Evolutionary conservation across 345 rosid species (phyloP).

Genomic region (Lepidium aucheri): DNA sequence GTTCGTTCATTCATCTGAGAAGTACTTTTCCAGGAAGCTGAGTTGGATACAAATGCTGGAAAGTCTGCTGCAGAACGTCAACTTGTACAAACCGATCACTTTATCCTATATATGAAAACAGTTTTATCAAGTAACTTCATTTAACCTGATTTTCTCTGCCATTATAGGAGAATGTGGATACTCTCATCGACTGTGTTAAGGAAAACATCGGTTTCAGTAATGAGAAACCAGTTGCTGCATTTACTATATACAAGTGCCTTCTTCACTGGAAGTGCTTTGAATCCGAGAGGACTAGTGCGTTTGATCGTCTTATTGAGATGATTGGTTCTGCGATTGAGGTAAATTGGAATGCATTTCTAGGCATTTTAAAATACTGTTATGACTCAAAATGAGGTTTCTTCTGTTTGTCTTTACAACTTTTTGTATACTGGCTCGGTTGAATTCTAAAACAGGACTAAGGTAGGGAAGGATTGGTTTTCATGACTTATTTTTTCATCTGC

Average conservation of each 20-base stretch:
- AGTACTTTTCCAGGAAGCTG: conserved; percentile 52
- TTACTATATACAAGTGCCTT: conserved; percentile 92
- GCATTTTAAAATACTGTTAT: neutral
- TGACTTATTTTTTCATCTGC: neutral
- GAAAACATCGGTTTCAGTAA: conserved; percentile 73
- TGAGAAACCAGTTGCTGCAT: conserved; percentile 88
- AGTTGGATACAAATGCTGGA: conserved; percentile 54
- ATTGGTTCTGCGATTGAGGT: conserved; percentile 99
- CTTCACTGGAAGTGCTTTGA: conserved; percentile 98
- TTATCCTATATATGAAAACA: neutral
- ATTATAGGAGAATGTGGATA: conserved; percentile 80
- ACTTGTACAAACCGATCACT: conserved; percentile 47
- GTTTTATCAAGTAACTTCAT: neutral
- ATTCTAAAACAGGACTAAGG: neutral
- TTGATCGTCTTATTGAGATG: conserved; percentile 97
- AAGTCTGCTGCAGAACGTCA: conserved; percentile 76
- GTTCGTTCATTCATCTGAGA: neutral
- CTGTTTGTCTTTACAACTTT: neutral
- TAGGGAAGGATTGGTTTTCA: neutral
- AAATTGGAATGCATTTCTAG: conserved; percentile 12
- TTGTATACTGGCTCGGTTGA: neutral
- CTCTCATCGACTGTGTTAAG: conserved; percentile 67
- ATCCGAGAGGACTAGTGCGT: conserved; percentile 89
- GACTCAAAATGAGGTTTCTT: neutral
- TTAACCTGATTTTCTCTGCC: conserved; percentile 17